Evolutionary conservation across 2,329 filamentous ascomycete genomes (phyloP).

Genomic region (Aspergillus intermedius): DNA sequence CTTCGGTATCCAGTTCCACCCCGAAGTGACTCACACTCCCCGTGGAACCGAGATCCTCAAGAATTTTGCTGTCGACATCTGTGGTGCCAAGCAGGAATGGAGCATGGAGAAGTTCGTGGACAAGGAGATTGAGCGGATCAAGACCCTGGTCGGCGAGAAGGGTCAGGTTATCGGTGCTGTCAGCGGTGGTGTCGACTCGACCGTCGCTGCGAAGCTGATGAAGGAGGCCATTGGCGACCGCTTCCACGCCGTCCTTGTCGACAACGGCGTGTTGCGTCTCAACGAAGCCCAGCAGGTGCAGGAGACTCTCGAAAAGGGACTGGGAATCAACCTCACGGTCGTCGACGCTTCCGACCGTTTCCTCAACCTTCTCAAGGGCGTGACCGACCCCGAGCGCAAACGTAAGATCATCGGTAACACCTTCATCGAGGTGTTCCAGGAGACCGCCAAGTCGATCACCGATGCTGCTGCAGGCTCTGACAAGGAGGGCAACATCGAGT

Average conservation of each 20-base stretch:
- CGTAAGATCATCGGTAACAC: conserved; percentile 81
- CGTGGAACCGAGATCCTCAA: conserved; percentile 63
- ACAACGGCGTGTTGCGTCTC: conserved; percentile 79
- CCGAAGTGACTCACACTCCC: conserved; percentile 60
- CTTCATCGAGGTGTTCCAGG: conserved; percentile 78
- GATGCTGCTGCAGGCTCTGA: conserved; percentile 60
- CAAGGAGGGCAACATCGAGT: conserved; percentile 62
- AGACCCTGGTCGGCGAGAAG: conserved; percentile 70
- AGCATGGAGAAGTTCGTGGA: conserved; percentile 77
- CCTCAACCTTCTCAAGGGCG: conserved; percentile 66
- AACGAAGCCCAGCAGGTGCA: conserved; percentile 80
- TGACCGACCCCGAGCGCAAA: conserved; percentile 77
- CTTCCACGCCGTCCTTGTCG: conserved; percentile 77
- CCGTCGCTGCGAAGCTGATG: conserved; percentile 82
- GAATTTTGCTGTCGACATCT: conserved; percentile 84
- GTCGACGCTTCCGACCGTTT: conserved; percentile 74
- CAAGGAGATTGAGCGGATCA: conserved; percentile 73
- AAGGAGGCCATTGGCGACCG: conserved; percentile 76
- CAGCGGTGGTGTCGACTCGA: conserved; percentile 81
- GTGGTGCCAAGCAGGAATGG: conserved; percentile 70
- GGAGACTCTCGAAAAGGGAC: conserved; percentile 66
- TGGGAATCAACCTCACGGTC: conserved; percentile 86
- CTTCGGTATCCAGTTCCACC: conserved; percentile 82
- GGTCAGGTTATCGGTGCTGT: conserved; percentile 78
- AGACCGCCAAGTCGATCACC: conserved; percentile 69